These are phyloP conservation scores for Exophiala oligosperma DNA, from an alignment of 2,329 filamentous ascomycete species.

Conservation along the genomic window DNA sequence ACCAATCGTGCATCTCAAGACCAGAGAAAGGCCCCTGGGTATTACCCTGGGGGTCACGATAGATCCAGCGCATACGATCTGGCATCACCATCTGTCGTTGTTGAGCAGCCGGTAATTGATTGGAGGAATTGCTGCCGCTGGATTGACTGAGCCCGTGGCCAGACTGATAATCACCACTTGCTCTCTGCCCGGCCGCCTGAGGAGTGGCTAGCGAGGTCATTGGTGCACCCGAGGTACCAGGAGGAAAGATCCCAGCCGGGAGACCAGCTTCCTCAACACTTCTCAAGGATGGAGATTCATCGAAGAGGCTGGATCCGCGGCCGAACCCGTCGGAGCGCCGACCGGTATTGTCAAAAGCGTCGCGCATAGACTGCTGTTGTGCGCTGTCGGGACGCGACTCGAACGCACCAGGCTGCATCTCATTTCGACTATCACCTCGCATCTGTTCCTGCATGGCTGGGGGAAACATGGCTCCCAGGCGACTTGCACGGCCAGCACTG, in stretches of 20 bases:
- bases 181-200: constrained; percentile 12
- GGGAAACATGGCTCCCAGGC: constrained; percentile 84
- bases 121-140: constrained; percentile 26
- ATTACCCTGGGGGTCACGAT: constrained; percentile 88
- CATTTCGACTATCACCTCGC: constrained; percentile 55
- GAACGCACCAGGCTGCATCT: constrained; percentile 46
- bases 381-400: constrained; percentile 26
- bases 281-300: constrained; percentile 23
- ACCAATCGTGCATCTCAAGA: constrained; percentile 99
- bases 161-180: constrained; percentile 25
- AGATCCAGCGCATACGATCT: constrained; percentile 97
- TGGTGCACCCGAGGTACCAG: constrained; percentile 9
- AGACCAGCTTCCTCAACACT: constrained; percentile 16
- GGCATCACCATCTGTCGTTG: constrained; percentile 97
- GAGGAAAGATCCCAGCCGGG: constrained; percentile 9
- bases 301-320: constrained; percentile 17
- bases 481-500: constrained; percentile 70
- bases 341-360: constrained; percentile 23
- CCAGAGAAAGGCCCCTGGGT: constrained; percentile 95
- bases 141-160: constrained; percentile 39
- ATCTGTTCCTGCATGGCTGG: constrained; percentile 88
- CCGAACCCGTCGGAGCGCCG: constrained; percentile 22
- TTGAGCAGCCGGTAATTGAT: constrained; percentile 66
- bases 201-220: constrained; percentile 16
- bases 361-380: constrained; percentile 23